phyloP scores from a whole-genome alignment of 176 grass and related monocot genomes.

The Eleusine coracana region DNA sequence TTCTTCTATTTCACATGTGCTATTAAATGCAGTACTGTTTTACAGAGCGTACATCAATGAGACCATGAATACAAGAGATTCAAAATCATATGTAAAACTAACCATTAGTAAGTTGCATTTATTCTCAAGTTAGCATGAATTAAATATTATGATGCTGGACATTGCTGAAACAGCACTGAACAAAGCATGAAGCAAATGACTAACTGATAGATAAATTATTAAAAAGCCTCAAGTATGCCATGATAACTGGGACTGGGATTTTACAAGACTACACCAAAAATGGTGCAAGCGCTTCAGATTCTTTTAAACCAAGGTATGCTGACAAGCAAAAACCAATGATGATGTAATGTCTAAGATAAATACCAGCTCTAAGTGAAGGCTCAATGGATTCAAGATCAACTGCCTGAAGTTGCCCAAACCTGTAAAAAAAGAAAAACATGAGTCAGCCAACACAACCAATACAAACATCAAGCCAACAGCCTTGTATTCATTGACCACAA shows the following conservation, averaged over 20 bases:
- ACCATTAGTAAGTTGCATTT: not conserved
- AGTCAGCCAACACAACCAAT: not conserved
- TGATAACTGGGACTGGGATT: not conserved
- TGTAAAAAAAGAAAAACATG: constrained; percentile 20
- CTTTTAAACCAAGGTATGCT: not conserved
- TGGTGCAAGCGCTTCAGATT: not conserved
- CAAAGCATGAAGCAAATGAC: not conserved
- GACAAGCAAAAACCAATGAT: constrained; percentile 17
- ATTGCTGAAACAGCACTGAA: not conserved
- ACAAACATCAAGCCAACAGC: constrained; percentile 9
- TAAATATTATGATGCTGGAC: not conserved
- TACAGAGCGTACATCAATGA: not conserved
- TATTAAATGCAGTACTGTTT: not conserved
- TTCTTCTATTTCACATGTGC: constrained; percentile 26
- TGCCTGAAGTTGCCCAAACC: constrained; percentile 83
- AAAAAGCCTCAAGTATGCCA: not conserved
- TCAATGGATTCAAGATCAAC: constrained; percentile 77
- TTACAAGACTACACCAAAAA: not conserved
- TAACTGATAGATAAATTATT: not conserved
- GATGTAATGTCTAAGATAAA: constrained; percentile 25
- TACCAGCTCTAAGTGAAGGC: constrained; percentile 88
- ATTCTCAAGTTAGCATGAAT: not conserved
- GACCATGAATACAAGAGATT: not conserved
- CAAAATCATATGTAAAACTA: not conserved
- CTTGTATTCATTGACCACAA: not conserved